Percentiles rank a stretch among this genome's conserved stretches.
Conservation (phyloP, 176 grass and related monocot genomes). For the Oryza meyeriana region DNA sequence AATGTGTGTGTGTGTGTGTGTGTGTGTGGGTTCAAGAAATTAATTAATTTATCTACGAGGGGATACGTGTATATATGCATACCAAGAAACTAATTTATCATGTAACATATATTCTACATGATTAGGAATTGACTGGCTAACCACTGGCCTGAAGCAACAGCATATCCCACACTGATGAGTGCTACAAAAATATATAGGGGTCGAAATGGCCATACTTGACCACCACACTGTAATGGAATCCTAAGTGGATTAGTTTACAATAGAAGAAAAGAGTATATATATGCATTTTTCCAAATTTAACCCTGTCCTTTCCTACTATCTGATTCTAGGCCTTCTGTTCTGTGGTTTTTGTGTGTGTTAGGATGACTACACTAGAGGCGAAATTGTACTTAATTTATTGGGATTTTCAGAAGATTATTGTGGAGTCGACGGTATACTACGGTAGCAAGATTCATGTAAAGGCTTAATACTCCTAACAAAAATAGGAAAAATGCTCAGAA, state of each 20-base stretch:
- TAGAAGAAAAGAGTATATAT: too few species aligned
- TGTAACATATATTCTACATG: background rate
- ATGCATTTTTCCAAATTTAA: background rate
- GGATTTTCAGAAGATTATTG: background rate
- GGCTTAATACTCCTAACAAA: background rate
- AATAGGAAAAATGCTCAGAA: background rate
- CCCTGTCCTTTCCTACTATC: background rate
- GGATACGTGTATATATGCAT: background rate
- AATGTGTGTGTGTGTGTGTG: too few species aligned
- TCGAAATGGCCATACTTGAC: background rate
- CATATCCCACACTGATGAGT: background rate
- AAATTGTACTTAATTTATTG: background rate
- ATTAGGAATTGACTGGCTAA: slow-evolving; percentile 37
- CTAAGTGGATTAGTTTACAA: background rate
- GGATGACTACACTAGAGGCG: too few species aligned
- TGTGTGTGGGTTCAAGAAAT: too few species aligned
- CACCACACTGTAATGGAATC: background rate
- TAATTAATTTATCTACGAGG: background rate
- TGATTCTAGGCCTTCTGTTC: background rate
- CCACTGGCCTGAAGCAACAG: background rate
- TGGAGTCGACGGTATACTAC: background rate
- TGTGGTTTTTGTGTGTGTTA: background rate
- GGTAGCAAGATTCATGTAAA: background rate
- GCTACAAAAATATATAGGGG: background rate
- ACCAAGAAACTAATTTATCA: background rate